Evolutionary conservation across 345 rosid genomes (phyloP).

Genomic region (Eucalyptus grandis): DNA sequence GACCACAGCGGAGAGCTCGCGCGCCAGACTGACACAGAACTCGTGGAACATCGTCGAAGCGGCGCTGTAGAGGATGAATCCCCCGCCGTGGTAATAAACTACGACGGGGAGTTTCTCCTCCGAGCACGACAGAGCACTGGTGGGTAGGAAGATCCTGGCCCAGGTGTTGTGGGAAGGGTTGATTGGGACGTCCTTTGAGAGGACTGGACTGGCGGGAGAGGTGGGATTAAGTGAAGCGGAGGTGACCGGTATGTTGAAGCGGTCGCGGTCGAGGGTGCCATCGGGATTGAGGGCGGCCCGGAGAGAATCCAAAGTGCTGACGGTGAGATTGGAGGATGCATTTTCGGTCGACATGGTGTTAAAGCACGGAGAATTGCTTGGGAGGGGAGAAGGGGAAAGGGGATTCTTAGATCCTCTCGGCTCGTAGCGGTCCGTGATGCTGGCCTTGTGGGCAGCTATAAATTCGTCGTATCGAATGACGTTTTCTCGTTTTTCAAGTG

Average conservation of each 20-base stretch:
- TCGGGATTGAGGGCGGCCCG: no score
- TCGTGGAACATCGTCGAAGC: neutral
- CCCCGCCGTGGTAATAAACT: constrained; percentile 51
- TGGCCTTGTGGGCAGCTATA: neutral
- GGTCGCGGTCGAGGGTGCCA: neutral
- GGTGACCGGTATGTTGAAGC: neutral
- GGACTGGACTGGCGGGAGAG: neutral
- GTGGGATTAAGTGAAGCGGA: neutral
- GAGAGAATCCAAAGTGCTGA: no score
- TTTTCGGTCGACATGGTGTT: no score
- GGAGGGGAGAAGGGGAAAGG: no score
- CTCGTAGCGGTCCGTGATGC: neutral
- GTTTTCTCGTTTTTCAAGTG: neutral
- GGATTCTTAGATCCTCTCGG: no score
- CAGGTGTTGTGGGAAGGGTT: neutral
- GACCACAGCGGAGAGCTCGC: constrained; percentile 13
- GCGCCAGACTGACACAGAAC: constrained; percentile 20
- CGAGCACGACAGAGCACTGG: neutral
- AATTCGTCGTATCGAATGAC: neutral
- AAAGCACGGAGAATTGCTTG: no score
- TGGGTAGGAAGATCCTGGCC: neutral
- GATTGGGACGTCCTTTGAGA: neutral
- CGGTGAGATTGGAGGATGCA: no score
- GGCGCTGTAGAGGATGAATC: constrained; percentile 26
- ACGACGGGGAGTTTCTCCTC: constrained; percentile 37